phyloP scores from a whole-genome alignment of 2,329 filamentous ascomycete genomes.

The Coniosporium uncinatum region DNA sequence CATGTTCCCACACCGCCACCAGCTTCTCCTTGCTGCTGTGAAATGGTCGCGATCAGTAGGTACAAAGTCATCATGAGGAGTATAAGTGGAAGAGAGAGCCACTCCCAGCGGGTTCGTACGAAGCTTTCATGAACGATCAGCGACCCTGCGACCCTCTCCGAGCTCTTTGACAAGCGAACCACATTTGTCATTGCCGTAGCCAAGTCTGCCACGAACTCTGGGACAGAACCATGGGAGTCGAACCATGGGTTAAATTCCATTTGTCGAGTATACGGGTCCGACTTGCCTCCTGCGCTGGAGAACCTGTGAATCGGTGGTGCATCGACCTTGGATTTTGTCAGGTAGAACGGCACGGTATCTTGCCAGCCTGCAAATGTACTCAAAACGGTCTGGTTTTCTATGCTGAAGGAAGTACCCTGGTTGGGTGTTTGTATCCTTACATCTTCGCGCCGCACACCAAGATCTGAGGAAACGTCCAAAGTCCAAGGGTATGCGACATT shows the following conservation, averaged over 20 bases:
- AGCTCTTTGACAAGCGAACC: background rate
- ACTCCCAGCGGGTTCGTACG: constrained; percentile 15
- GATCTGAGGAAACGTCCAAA: background rate
- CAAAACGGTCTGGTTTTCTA: background rate
- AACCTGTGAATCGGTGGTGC: background rate
- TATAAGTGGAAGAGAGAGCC: constrained; percentile 17
- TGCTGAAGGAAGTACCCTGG: background rate
- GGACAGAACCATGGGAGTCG: background rate
- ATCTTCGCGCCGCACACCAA: background rate
- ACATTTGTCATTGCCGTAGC: background rate
- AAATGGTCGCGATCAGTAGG: constrained; percentile 13
- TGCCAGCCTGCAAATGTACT: background rate
- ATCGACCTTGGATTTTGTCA: background rate
- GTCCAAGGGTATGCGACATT: too few species aligned
- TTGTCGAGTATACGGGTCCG: too few species aligned
- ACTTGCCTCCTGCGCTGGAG: background rate
- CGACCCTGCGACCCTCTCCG: constrained; percentile 5
- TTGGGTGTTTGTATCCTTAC: background rate
- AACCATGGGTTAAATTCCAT: background rate
- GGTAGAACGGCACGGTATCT: background rate
- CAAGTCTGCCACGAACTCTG: background rate
- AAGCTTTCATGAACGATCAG: constrained; percentile 4
- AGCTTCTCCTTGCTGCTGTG: constrained; percentile 9
- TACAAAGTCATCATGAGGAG: constrained; percentile 14
- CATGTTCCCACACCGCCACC: constrained; percentile 11